A percentile compares a stretch with the other conserved stretches of the same genome.
Conservation (phyloP, 352 stramenopile genomes). For the Phytophthora kernoviae region DNA sequence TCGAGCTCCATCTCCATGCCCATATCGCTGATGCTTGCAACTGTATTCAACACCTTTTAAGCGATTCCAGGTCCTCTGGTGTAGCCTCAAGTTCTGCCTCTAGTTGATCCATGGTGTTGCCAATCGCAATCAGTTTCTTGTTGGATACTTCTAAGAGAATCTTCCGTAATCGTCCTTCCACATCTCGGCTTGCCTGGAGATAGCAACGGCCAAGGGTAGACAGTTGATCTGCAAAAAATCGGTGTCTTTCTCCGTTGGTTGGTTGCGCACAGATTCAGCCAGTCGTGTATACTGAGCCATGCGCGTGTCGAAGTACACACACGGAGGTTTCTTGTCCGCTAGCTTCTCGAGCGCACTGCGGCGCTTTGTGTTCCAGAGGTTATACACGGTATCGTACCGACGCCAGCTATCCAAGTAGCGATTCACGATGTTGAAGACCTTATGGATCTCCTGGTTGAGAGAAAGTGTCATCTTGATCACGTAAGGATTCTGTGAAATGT, state of each 20-base stretch:
- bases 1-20: conserved; percentile 96
- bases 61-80: conserved; percentile 89
- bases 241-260: conserved; percentile 93
- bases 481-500: conserved; percentile 95
- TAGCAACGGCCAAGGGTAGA: conserved; percentile 84
- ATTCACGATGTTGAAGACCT: conserved; percentile 94
- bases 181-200: conserved; percentile 92
- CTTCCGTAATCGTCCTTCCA: conserved; percentile 96
- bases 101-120: conserved; percentile 77
- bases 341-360: conserved; percentile 92
- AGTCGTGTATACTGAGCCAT: conserved; percentile 92
- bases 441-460: conserved; percentile 94
- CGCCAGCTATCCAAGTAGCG: conserved; percentile 95
- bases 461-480: conserved; percentile 95
- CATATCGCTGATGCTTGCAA: conserved; percentile 85
- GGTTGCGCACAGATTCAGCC: conserved; percentile 86
- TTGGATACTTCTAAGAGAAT: conserved; percentile 90
- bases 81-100: conserved; percentile 79
- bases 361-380: conserved; percentile 94
- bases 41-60: conserved; percentile 95
- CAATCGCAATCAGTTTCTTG: conserved; percentile 80
- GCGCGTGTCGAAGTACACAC: conserved; percentile 94
- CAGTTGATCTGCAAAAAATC: conserved; percentile 96
- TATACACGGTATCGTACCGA: conserved; percentile 94
- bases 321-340: conserved; percentile 91